phyloP scores from a whole-genome alignment of 108 stramenopile species.

The Mayamaea pseudoterrestris region DNA sequence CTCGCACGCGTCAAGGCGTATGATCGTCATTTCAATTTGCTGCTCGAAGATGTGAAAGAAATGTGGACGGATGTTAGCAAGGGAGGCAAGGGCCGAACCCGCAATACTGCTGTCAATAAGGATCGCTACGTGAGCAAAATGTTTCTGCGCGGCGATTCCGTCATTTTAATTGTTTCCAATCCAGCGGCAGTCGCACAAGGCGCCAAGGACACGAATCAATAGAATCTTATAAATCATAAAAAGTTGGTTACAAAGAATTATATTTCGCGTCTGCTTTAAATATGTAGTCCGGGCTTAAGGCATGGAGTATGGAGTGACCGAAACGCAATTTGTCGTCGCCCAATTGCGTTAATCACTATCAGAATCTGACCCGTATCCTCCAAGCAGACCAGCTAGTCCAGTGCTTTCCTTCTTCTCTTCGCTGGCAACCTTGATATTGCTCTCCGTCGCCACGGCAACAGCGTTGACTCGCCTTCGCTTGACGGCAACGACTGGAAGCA shows the following conservation, averaged over 20 bases:
- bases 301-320: not conserved
- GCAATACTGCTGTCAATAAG: constrained; percentile 84
- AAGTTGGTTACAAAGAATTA: too few species aligned
- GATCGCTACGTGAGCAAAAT: constrained; percentile 98
- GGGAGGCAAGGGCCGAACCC: constrained; percentile 81
- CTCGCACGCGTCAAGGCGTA: constrained; percentile 96
- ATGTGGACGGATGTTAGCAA: constrained; percentile 98
- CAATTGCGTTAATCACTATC: constrained; percentile 28
- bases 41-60: constrained; percentile 98
- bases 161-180: constrained; percentile 89
- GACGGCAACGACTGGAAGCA: not conserved
- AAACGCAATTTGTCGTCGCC: not conserved
- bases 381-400: constrained; percentile 45
- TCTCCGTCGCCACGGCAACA: not conserved
- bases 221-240: not conserved
- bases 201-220: not conserved
- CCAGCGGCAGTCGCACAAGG: constrained; percentile 59
- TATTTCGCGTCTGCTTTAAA: too few species aligned
- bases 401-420: not conserved
- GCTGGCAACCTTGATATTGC: constrained; percentile 1
- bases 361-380: constrained; percentile 51
- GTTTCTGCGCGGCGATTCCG: constrained; percentile 97
- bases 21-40: constrained; percentile 85
- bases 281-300: too few species aligned
- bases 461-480: not conserved